Conservation (phyloP, 345 rosid genomes). For the Hypericum perforatum region DNA sequence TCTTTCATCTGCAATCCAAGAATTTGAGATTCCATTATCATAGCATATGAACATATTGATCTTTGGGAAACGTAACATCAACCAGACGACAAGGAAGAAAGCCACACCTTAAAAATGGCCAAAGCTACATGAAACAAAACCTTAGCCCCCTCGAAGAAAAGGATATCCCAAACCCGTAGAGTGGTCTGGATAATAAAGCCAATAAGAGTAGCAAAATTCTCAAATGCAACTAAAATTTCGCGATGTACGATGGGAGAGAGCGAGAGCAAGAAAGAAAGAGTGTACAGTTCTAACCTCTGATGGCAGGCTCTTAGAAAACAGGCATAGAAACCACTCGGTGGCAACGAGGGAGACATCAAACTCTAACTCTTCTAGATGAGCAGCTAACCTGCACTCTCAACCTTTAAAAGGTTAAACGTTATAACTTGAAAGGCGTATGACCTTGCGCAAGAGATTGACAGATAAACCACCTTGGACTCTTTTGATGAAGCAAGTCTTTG, state of each 20-base stretch:
- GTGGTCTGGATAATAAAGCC: constrained; percentile 53
- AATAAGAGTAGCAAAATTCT: neutral
- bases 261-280: neutral
- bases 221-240: neutral
- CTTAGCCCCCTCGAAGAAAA: constrained; percentile 95
- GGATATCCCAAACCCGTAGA: constrained; percentile 95
- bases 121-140: constrained; percentile 95
- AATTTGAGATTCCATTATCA: neutral
- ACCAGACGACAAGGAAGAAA: no score
- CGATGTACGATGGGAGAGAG: neutral
- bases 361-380: constrained; percentile 80
- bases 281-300: constrained; percentile 63
- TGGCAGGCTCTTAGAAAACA: constrained; percentile 96
- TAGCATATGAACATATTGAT: no score
- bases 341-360: constrained; percentile 98
- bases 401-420: constrained; percentile 3
- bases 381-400: constrained; percentile 57
- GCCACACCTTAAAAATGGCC: constrained; percentile 83
- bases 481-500: constrained; percentile 76
- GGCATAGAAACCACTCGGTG: constrained; percentile 98
- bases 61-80: no score
- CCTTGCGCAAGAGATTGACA: neutral
- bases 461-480: constrained; percentile 63
- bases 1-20: constrained; percentile 79
- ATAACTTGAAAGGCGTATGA: constrained; percentile 5